These are phyloP conservation scores for Solanum bulbocastanum DNA, from an alignment of 257 asterid species.

Conservation along the genomic window DNA sequence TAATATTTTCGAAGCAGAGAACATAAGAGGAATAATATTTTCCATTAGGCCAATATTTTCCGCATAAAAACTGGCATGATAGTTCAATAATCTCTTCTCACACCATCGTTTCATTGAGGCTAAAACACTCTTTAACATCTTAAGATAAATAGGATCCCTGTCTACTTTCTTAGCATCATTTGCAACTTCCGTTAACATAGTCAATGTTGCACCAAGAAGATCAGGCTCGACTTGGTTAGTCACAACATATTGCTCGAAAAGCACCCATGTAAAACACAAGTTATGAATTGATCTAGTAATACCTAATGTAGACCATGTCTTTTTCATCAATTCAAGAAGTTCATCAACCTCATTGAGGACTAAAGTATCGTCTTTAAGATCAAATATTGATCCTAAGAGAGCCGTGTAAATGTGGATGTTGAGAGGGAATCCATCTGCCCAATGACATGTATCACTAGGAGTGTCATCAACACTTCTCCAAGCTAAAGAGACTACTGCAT, in stretches of 20 bases:
- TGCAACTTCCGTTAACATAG: constrained; percentile 52
- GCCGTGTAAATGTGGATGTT: constrained; percentile 46
- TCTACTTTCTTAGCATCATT: constrained; percentile 49
- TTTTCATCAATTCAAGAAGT: constrained; percentile 56
- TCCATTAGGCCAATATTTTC: constrained; percentile 47
- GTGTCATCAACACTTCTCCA: constrained; percentile 39
- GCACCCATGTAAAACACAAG: constrained; percentile 55
- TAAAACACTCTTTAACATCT: constrained; percentile 31
- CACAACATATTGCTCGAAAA: constrained; percentile 47
- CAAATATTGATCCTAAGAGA: constrained; percentile 35
- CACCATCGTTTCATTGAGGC: constrained; percentile 42
- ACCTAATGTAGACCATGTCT: constrained; percentile 56
- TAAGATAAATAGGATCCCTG: constrained; percentile 31
- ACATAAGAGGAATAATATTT: constrained; percentile 44
- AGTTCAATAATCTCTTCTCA: constrained; percentile 49
- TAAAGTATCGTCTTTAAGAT: constrained; percentile 41
- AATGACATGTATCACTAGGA: constrained; percentile 44
- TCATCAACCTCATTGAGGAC: constrained; percentile 61
- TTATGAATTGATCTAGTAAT: constrained; percentile 45
- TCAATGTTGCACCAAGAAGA: constrained; percentile 42
- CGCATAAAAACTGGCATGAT: constrained; percentile 36
- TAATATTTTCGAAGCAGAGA: constrained; percentile 34
- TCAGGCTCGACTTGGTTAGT: constrained; percentile 56
- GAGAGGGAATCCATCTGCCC: constrained; percentile 72
- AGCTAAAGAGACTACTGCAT: constrained; percentile 36